phyloP scores from a whole-genome alignment of 441 rosid species.

The Adansonia rubrostipa region DNA sequence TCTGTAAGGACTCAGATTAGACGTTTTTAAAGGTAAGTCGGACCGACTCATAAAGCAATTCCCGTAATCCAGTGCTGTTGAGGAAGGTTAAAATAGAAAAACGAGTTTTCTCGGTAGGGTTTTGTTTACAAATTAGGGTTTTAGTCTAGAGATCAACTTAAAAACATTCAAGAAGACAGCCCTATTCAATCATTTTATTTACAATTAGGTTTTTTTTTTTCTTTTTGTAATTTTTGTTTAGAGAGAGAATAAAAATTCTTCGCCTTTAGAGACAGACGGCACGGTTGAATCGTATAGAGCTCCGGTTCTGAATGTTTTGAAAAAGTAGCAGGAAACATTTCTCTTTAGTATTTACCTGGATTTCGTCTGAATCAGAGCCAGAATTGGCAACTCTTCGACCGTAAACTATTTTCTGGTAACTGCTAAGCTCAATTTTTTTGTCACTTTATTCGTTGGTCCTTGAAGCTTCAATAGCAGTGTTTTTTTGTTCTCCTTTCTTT shows the following conservation, averaged over 20 bases:
- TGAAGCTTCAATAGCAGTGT: background rate
- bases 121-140: background rate
- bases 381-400: background rate
- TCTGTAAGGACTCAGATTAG: too few relatives aligned
- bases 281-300: background rate
- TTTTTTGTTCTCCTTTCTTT: background rate
- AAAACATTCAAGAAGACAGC: background rate
- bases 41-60: too few relatives aligned
- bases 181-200: background rate
- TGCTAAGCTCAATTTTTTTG: background rate
- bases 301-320: background rate
- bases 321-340: background rate
- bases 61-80: too few relatives aligned
- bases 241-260: too few relatives aligned
- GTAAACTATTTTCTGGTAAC: background rate
- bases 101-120: too few relatives aligned
- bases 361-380: background rate
- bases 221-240: too few relatives aligned
- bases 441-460: background rate
- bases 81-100: too few relatives aligned
- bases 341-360: background rate
- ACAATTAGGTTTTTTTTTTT: too few relatives aligned
- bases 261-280: too few relatives aligned
- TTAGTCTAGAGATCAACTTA: background rate
- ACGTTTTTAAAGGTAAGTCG: too few relatives aligned